Evolutionary conservation across 345 rosid species (phyloP), one percentile per base, ranked within the genome.

Genomic region (Eucalyptus sp.): DNA sequence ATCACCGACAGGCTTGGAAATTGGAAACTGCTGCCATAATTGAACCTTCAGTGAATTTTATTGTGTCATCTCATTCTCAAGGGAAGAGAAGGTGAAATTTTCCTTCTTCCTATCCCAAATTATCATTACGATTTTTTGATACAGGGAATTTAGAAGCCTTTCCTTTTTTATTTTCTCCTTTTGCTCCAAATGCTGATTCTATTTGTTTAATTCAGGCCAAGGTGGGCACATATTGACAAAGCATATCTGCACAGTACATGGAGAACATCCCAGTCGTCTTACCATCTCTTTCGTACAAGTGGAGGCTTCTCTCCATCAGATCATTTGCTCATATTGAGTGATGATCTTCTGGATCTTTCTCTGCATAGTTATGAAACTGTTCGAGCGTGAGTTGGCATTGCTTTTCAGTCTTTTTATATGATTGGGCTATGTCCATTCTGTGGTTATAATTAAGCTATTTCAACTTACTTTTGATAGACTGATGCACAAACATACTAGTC

Each of bases 1-100:
- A 97, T 94, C 99, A 98, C 93, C 94, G 98, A 93, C 99, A 97
- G 94, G 98, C 97, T 89, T 96, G 98, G 99, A 98, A 96, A 95
- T 93, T 97, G 93, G 99, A 98, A 92, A 97, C 99, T 90, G 96
- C 99, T 91, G 98, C 99, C 86, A 95, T 97, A 90, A 90, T 95
- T 66, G 99, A 98, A 93, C 99, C 99, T 93, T 95, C 99, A 68
- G 92, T 94, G 90, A 98, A 98, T 93, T 98, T 95, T 94, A 95
- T 98, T 86, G 96, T 94, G 80, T 93, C 96, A 80, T 93, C 95
- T 88, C 97, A 96, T 93, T 94, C 98, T 89, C 94, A 94, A 93
- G 98, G 98, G 90, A 98, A 94, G 93, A 96, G 96, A 94, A 96
- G 99, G 99, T 95, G 90, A 86, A 68, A 29, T 15, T 52, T 46